Evolutionary conservation across 495 filamentous ascomycete species (phyloP).

Genomic region (Chaetomidium leptoderma): DNA sequence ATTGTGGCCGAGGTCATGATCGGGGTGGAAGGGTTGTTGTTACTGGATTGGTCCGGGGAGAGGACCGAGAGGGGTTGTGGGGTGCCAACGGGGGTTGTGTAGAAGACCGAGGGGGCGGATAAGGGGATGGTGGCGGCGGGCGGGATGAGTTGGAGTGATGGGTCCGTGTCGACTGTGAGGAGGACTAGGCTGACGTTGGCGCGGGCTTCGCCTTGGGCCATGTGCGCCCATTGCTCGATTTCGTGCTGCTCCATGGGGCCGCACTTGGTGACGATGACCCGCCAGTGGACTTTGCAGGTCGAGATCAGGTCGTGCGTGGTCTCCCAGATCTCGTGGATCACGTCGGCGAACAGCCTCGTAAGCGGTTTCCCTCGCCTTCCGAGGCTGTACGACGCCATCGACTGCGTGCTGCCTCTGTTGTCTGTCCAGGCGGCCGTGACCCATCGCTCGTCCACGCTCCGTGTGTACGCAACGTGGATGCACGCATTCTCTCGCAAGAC

Average conservation of each 20-base stretch:
- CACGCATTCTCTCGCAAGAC: constrained; percentile 77
- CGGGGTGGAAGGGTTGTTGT: constrained; percentile 46
- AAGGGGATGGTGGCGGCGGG: constrained; percentile 43
- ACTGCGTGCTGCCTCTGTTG: constrained; percentile 70
- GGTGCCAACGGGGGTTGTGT: constrained; percentile 55
- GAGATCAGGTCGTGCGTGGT: constrained; percentile 75
- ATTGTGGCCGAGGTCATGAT: constrained; percentile 48
- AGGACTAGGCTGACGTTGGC: constrained; percentile 54
- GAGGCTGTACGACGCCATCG: constrained; percentile 73
- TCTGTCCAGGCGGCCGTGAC: constrained; percentile 90
- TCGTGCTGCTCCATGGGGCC: constrained; percentile 72
- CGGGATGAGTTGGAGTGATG: constrained; percentile 62
- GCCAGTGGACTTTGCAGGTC: constrained; percentile 68
- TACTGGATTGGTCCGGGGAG: constrained; percentile 52
- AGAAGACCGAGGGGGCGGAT: constrained; percentile 36
- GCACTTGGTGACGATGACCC: constrained; percentile 69
- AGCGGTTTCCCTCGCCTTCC: constrained; percentile 57
- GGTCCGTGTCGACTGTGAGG: constrained; percentile 60
- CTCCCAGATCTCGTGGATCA: constrained; percentile 78
- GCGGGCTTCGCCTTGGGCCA: constrained; percentile 42
- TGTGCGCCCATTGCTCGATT: constrained; percentile 54
- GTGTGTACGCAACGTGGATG: constrained; percentile 82
- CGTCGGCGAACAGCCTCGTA: constrained; percentile 55
- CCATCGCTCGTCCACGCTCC: constrained; percentile 81
- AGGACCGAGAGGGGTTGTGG: constrained; percentile 49